These are phyloP conservation scores for Schwanniomyces polymorphus DNA, from an alignment of 805 yeast species.

Conservation along the genomic window DNA sequence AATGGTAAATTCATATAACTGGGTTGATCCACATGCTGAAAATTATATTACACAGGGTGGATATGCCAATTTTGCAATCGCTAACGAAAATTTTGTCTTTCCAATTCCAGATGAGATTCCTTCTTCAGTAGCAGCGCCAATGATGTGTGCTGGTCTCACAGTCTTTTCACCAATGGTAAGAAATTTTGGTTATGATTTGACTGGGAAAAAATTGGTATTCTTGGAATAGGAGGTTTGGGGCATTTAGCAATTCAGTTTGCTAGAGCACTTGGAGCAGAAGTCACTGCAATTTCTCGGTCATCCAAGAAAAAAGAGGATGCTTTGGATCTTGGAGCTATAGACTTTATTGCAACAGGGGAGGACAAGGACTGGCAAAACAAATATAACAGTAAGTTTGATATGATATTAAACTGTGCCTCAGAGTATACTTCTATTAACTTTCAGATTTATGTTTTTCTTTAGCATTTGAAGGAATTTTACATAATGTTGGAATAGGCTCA, in stretches of 20 bases:
- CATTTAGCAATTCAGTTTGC: conserved; percentile 62
- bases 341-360: conserved; percentile 51
- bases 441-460: conserved; percentile 47
- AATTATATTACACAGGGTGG: conserved; percentile 45
- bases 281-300: conserved; percentile 42
- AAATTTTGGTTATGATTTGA: conserved; percentile 30
- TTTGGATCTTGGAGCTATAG: conserved; percentile 30
- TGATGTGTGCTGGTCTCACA: conserved; percentile 58
- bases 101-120: conserved; percentile 47
- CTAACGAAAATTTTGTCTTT: conserved; percentile 44
- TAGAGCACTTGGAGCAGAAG: conserved; percentile 62
- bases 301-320: conserved; percentile 29
- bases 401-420: conserved; percentile 55
- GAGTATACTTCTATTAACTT: conserved; percentile 51
- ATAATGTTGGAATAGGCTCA: no score
- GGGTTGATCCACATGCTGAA: conserved; percentile 33
- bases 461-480: conserved; percentile 13
- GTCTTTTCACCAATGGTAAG: conserved; percentile 51
- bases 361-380: conserved; percentile 39
- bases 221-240: conserved; percentile 70
- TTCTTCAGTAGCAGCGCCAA: conserved; percentile 48
- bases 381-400: conserved; percentile 41
- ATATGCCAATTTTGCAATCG: conserved; percentile 48
- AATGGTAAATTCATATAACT: conserved; percentile 53
- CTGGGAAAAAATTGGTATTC: conserved; percentile 48